Conservation (phyloP, 495 filamentous ascomycete species). For the Daldinia concentrica region DNA sequence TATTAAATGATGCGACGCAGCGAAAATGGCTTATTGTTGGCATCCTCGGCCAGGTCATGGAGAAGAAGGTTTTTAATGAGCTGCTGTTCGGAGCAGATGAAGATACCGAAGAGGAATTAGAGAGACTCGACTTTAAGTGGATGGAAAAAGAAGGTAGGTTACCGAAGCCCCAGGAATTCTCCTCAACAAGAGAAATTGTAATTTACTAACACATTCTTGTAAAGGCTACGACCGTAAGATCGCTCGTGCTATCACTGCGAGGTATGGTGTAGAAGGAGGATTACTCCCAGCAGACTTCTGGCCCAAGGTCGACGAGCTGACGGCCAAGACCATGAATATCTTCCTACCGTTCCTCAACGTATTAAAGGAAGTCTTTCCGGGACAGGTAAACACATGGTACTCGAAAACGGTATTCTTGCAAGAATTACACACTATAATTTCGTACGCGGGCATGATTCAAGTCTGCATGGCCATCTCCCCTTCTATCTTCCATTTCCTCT, state of each 20-base stretch:
- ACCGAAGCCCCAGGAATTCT: not conserved
- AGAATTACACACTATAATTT: conserved; percentile 56
- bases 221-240: conserved; percentile 56
- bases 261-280: conserved; percentile 39
- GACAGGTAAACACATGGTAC: not conserved
- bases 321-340: conserved; percentile 51
- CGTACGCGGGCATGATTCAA: conserved; percentile 55
- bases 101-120: conserved; percentile 44
- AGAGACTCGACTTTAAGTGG: conserved; percentile 47
- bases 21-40: conserved; percentile 55
- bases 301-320: conserved; percentile 50
- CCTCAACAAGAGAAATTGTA: not conserved
- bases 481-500: conserved; percentile 56
- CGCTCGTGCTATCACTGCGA: conserved; percentile 45
- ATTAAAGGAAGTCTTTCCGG: conserved; percentile 42
- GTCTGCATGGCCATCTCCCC: conserved; percentile 55
- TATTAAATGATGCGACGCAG: conserved; percentile 46
- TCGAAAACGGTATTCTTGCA: conserved; percentile 50
- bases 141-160: conserved; percentile 53
- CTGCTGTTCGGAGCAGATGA: conserved; percentile 55
- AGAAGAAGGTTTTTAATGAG: conserved; percentile 54
- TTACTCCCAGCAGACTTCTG: conserved; percentile 56
- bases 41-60: conserved; percentile 54
- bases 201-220: not conserved
- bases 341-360: conserved; percentile 54